A percentile compares a stretch with the other conserved stretches of the same genome.
Evolutionary conservation across 805 yeast genomes (phyloP).

Genomic region (Kodamaea nitidulidarum): DNA sequence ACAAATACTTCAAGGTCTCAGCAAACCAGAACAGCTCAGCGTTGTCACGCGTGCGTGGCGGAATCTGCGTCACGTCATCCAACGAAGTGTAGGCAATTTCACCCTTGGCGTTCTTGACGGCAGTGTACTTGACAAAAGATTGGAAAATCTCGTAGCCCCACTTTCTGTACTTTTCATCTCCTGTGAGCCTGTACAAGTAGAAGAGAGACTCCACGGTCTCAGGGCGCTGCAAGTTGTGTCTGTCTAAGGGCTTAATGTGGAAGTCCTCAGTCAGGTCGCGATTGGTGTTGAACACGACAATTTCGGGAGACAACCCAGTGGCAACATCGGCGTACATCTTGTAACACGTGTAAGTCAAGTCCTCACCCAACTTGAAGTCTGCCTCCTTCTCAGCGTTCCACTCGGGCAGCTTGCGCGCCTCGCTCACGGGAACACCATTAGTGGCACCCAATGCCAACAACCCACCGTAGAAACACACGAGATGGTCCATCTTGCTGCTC

Average conservation of each 20-base stretch:
- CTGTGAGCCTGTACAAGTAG: constrained; percentile 73
- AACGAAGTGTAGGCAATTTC: constrained; percentile 57
- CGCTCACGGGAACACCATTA: constrained; percentile 54
- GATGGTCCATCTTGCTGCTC: constrained; percentile 82
- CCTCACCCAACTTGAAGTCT: constrained; percentile 69
- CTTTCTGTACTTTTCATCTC: constrained; percentile 73
- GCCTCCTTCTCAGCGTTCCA: constrained; percentile 60
- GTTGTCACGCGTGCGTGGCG: constrained; percentile 59
- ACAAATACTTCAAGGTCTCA: constrained; percentile 84
- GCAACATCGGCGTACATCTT: constrained; percentile 70
- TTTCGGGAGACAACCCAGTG: constrained; percentile 86
- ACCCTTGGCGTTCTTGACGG: constrained; percentile 40
- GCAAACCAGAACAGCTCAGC: constrained; percentile 94
- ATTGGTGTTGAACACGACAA: constrained; percentile 73
- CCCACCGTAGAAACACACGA: constrained; percentile 90
- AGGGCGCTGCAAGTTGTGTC: constrained; percentile 86
- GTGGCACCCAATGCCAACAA: constrained; percentile 87
- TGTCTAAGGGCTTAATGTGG: constrained; percentile 63
- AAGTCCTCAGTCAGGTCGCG: constrained; percentile 49
- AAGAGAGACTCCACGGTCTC: constrained; percentile 90
- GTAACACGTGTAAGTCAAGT: constrained; percentile 76
- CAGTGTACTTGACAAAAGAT: constrained; percentile 59
- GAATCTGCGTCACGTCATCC: constrained; percentile 55
- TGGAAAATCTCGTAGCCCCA: constrained; percentile 89
- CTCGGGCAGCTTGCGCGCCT: constrained; percentile 49